Evolutionary conservation across 768 basidiomycete species (phyloP).

Genomic region (Tylopilus felleus): DNA sequence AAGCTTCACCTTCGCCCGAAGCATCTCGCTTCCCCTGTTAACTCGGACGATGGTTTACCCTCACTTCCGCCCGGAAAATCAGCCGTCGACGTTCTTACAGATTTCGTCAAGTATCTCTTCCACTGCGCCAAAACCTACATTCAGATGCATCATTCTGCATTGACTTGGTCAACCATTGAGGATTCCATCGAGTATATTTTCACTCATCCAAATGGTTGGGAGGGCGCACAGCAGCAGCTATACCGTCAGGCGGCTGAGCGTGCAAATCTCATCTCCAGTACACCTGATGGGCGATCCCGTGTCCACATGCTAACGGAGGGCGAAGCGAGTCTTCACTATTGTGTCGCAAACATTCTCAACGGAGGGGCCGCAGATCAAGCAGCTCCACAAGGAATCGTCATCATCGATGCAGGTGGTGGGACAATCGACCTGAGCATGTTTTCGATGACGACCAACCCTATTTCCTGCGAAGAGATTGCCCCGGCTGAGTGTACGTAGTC

Average conservation of each 20-base stretch:
- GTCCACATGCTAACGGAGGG: not conserved
- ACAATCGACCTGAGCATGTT: not conserved
- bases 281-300: conserved; percentile 7
- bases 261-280: conserved; percentile 9
- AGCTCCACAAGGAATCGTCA: not conserved
- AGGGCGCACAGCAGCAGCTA: conserved; percentile 10
- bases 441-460: not conserved
- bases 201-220: conserved; percentile 19
- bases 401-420: not conserved
- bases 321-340: not conserved
- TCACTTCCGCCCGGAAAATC: not conserved
- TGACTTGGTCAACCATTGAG: not conserved
- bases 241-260: conserved; percentile 5
- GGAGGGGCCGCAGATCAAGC: not conserved
- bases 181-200: conserved; percentile 17
- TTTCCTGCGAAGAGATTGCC: not conserved
- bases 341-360: not conserved
- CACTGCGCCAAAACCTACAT: not conserved
- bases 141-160: not conserved
- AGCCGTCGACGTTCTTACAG: not conserved
- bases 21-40: not conserved
- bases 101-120: not conserved
- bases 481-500: not conserved
- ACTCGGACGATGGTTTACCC: not conserved
- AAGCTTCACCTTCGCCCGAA: not conserved